Base-by-base conservation (phyloP, 176 grass and related monocot genomes). In the Coix lacrymajobi region DNA sequence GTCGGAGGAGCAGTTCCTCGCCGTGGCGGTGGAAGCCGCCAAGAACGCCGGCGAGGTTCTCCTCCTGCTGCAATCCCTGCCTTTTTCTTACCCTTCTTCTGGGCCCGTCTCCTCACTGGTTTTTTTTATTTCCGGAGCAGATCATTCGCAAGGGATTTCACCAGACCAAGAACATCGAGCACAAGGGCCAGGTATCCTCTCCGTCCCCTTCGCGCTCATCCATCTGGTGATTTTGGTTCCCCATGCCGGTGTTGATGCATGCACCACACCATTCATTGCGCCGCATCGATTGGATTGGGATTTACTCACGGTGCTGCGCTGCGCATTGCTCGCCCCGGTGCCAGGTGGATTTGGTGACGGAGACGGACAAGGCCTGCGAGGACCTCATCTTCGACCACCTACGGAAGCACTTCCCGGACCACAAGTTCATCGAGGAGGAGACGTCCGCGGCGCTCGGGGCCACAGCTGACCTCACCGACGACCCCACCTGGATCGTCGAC, bases 371-470 rank as follows among this genome's bases (percentile, higher is more conserved):
- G 89, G 80, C 96, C 32, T 99, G 96, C 83, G 96, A 99, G 86
- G 91, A 99, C 22, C 87, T 99, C 62, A 90, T 99, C 85, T 96
- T 96, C 91, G 75, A 85, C 89, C 87, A 89, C 43, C 96, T 99
- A 45, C 90, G 90, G 65, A 89, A 90, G 90, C 83, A 92, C 51
- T 94, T 90, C 69, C 96, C 93, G 46, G 82, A 86, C 77, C 96
- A 99, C 73, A 96, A 96, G 85, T 96, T 99, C 54, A 99, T 99
- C 70, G 93, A 93, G 71, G 96, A 99, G 87, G 96, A 99, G 85
- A 93, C 91, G 58, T 93, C 96, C 52, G 87, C 96, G 32, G 87
- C 82, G 19, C 83, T 91, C 16, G 93, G 96, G n/a, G 75, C 79
- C 77, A 94, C 88, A 9, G 91, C 81, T 6, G 96, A 93, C 72